phyloP scores from a whole-genome alignment of 75 land plant species.

The Gnetum montanum region DNA sequence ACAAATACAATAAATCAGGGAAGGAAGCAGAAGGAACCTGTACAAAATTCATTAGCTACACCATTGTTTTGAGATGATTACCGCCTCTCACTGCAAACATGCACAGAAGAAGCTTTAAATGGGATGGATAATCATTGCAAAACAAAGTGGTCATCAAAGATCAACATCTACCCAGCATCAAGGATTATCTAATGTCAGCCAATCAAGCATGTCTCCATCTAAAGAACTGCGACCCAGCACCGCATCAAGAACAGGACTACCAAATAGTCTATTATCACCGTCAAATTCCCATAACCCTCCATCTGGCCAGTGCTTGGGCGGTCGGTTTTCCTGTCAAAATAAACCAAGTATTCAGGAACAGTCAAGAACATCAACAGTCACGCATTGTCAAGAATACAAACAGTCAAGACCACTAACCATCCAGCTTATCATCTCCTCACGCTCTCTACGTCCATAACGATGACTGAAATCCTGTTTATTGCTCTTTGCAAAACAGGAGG shows the following conservation, averaged over 20 bases:
- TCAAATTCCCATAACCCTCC: conserved; percentile 81
- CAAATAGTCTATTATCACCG: conserved; percentile 37
- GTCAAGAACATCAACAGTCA: no score
- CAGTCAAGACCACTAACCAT: conserved; percentile 49
- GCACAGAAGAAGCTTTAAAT: conserved; percentile 16
- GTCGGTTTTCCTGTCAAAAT: conserved; percentile 59
- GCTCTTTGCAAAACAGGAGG: conserved; percentile 78
- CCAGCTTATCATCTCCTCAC: conserved; percentile 53
- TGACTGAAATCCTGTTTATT: conserved; percentile 46
- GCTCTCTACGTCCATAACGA: conserved; percentile 57
- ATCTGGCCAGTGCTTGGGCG: conserved; percentile 84
- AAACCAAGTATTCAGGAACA: conserved; percentile 1
- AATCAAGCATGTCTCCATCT: conserved; percentile 76
- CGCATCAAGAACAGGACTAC: conserved; percentile 94
- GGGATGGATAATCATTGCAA: conserved; percentile 25
- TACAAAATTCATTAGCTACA: conserved; percentile 17
- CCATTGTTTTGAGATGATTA: conserved; percentile 23
- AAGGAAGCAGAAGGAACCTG: conserved; percentile 15
- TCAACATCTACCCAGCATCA: conserved; percentile 12
- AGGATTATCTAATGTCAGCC: conserved; percentile 66
- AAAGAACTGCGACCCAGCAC: conserved; percentile 38
- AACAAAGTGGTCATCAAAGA: conserved; percentile 9
- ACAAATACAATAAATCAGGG: conserved; percentile 6
- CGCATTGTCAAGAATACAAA: no score
- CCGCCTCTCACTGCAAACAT: conserved; percentile 11